Conservation (phyloP, 2,329 filamentous ascomycete species). For the Cordyceps cicadae region DNA sequence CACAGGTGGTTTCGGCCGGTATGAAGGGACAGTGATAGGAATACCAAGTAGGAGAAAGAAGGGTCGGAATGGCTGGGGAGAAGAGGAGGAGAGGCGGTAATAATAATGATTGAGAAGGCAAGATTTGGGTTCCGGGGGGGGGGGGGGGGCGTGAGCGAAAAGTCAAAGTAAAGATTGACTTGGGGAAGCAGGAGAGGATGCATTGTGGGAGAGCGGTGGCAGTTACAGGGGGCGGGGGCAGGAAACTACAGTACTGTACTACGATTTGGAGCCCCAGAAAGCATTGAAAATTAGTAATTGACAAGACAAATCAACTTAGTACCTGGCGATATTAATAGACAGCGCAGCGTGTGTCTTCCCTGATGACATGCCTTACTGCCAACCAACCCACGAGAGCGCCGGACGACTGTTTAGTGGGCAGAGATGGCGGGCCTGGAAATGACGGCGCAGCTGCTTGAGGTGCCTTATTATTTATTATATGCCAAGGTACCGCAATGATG, state of each 20-base stretch:
- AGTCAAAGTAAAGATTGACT: neutral
- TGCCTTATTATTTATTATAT: neutral
- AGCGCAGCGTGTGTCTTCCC: neutral
- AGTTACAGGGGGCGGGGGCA: no score
- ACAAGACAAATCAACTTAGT: no score
- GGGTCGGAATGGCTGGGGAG: neutral
- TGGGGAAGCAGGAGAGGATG: neutral
- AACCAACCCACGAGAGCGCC: neutral
- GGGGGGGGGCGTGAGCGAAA: neutral
- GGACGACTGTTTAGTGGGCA: neutral
- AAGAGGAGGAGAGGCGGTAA: neutral
- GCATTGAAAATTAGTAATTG: neutral
- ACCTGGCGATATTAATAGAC: no score
- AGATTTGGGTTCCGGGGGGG: neutral
- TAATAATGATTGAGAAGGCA: neutral
- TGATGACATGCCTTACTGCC: neutral
- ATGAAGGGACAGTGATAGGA: neutral
- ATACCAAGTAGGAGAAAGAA: neutral
- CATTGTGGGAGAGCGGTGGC: no score
- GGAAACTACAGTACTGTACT: no score
- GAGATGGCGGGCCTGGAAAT: neutral
- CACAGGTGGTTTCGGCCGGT: neutral
- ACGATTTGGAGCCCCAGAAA: neutral
- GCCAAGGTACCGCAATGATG: neutral
- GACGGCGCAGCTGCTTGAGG: neutral